These are phyloP conservation scores for Sugiyamaella sp. DNA, from an alignment of 1,139 yeast species.

Conservation along the genomic window DNA sequence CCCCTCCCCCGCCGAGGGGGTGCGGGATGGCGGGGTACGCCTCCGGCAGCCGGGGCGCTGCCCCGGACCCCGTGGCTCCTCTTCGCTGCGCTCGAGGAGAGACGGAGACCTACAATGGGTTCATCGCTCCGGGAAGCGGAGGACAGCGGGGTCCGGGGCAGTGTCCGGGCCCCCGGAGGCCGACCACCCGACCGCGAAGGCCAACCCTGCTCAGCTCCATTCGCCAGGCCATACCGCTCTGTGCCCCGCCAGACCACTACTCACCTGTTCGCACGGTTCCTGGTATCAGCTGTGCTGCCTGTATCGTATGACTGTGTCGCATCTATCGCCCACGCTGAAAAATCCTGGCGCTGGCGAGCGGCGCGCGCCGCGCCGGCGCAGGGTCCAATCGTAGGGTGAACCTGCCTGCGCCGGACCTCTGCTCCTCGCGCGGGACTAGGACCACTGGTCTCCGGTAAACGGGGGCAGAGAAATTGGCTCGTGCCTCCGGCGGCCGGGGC, in stretches of 20 bases:
- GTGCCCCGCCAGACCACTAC: background rate
- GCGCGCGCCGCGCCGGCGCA: slow-evolving; percentile 7
- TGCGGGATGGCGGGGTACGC: background rate
- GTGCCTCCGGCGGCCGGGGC: background rate
- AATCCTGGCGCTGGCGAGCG: slow-evolving; percentile 4
- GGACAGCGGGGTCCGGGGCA: too few relatives aligned
- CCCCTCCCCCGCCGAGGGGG: background rate
- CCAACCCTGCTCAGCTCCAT: background rate
- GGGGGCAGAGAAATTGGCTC: slow-evolving; percentile 48
- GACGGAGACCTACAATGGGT: too few relatives aligned
- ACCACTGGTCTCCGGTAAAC: too few relatives aligned
- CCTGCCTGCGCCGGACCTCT: background rate
- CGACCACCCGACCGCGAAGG: too few relatives aligned
- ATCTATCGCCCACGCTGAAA: background rate
- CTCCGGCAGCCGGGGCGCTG: background rate
- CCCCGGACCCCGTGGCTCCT: background rate
- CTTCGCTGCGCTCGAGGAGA: background rate
- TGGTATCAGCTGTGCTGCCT: background rate
- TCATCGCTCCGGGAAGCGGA: too few relatives aligned
- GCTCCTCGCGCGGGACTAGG: too few relatives aligned
- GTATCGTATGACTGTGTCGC: background rate
- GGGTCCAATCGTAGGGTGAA: too few relatives aligned
- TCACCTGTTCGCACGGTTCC: background rate
- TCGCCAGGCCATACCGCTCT: background rate
- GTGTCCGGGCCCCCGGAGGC: too few relatives aligned